Conservation (phyloP, 2,329 filamentous ascomycete species). For the Aspergillus novofumigatus region DNA sequence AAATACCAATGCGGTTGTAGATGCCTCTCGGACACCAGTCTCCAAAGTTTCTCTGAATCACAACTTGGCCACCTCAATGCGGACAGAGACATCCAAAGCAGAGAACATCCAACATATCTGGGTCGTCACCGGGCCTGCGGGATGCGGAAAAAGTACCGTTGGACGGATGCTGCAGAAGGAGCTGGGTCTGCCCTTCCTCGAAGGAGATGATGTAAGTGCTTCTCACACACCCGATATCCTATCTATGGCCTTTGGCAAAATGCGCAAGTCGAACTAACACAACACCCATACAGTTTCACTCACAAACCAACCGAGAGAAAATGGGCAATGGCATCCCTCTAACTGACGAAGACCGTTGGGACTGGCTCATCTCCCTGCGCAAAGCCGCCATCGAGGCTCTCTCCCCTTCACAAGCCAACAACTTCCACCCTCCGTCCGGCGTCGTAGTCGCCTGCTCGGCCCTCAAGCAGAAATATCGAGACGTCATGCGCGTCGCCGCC, state of each 20-base stretch:
- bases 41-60: conserved; percentile 18
- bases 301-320: conserved; percentile 75
- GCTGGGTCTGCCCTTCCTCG: conserved; percentile 67
- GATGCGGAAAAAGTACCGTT: conserved; percentile 74
- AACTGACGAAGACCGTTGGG: conserved; percentile 92
- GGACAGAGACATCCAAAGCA: conserved; percentile 2
- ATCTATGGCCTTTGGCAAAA: neutral
- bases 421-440: conserved; percentile 55
- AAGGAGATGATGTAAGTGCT: conserved; percentile 68
- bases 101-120: conserved; percentile 63
- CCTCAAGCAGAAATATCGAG: conserved; percentile 93
- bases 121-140: conserved; percentile 74
- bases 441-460: conserved; percentile 97
- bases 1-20: conserved; percentile 20
- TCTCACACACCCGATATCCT: neutral
- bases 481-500: conserved; percentile 77
- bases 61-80: conserved; percentile 14
- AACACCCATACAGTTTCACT: conserved; percentile 39
- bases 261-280: conserved; percentile 4
- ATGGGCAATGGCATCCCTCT: conserved; percentile 82
- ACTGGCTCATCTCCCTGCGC: conserved; percentile 82
- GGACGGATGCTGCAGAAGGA: conserved; percentile 60
- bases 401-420: conserved; percentile 30
- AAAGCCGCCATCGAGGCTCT: conserved; percentile 56
- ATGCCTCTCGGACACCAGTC: conserved; percentile 17